Conservation (phyloP, 208 protist species). For the Strigomonas galati region DNA sequence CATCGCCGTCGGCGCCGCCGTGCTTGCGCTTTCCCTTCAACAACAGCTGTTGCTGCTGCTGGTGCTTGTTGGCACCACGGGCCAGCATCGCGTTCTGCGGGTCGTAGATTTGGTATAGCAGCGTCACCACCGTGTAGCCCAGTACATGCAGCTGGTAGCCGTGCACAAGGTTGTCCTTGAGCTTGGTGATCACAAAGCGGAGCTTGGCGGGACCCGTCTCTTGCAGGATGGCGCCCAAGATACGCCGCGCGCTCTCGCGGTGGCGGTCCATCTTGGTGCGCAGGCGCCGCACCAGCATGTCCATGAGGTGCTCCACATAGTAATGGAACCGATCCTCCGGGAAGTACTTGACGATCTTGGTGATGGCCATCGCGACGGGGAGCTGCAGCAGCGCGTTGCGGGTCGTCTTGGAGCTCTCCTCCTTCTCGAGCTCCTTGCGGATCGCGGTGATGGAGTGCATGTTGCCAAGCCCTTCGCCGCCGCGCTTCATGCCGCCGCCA, state of each 20-base stretch:
- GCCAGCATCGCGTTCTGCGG: slow-evolving; percentile 52
- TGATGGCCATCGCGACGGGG: slow-evolving; percentile 84
- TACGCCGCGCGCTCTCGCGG: slow-evolving; percentile 76
- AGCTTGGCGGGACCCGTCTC: slow-evolving; percentile 83
- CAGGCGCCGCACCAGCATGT: slow-evolving; percentile 77
- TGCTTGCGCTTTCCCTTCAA: not conserved
- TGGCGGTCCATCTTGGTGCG: slow-evolving; percentile 88
- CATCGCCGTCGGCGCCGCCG: slow-evolving; percentile 16
- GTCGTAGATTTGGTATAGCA: slow-evolving; percentile 87
- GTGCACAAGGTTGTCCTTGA: slow-evolving; percentile 84
- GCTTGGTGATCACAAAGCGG: slow-evolving; percentile 74
- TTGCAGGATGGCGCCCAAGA: slow-evolving; percentile 79
- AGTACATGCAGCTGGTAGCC: slow-evolving; percentile 92
- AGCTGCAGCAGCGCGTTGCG: slow-evolving; percentile 78
- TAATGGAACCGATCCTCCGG: slow-evolving; percentile 66
- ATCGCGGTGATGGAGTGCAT: slow-evolving; percentile 62
- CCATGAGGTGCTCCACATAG: slow-evolving; percentile 74
- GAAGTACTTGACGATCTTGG: slow-evolving; percentile 83
- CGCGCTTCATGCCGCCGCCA: slow-evolving; percentile 9
- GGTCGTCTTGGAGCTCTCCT: slow-evolving; percentile 45
- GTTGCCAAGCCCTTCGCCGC: slow-evolving; percentile 34
- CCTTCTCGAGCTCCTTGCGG: slow-evolving; percentile 55
- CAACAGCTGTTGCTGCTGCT: not conserved
- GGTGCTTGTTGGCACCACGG: not conserved
- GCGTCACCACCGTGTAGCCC: slow-evolving; percentile 88